Evolutionary conservation across 305 asterid genomes (phyloP).

Genomic region (Lippia alba): DNA sequence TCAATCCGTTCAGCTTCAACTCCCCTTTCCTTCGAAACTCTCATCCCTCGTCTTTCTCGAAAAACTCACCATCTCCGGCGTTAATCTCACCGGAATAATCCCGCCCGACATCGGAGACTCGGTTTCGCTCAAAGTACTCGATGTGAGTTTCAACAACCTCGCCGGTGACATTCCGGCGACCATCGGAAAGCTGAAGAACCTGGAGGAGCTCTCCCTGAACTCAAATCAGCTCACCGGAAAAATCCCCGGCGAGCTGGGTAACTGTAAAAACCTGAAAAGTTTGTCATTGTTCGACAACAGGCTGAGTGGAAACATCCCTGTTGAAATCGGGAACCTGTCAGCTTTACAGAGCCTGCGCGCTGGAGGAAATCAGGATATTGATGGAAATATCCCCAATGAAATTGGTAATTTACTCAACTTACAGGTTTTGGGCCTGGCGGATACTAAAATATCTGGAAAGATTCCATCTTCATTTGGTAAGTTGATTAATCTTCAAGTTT

Average conservation of each 20-base stretch:
- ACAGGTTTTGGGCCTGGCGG: conserved; percentile 74
- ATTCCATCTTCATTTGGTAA: conserved; percentile 70
- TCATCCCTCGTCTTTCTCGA: conserved; percentile 58
- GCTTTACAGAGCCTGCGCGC: conserved; percentile 55
- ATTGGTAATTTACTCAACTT: conserved; percentile 57
- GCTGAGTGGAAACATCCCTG: conserved; percentile 68
- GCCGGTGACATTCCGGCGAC: conserved; percentile 61
- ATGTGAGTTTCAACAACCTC: conserved; percentile 66
- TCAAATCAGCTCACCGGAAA: conserved; percentile 71
- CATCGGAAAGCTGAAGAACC: conserved; percentile 58
- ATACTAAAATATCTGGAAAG: conserved; percentile 69
- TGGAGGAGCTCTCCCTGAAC: conserved; percentile 60
- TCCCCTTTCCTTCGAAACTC: conserved; percentile 74
- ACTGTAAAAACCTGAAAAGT: conserved; percentile 50
- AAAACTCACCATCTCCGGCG: conserved; percentile 57
- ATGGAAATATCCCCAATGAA: conserved; percentile 68
- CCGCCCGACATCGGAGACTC: conserved; percentile 68
- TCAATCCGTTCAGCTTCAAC: conserved; percentile 52
- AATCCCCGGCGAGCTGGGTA: conserved; percentile 63
- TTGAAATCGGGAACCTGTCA: conserved; percentile 55
- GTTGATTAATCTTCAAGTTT: conserved; percentile 56
- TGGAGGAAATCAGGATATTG: conserved; percentile 76
- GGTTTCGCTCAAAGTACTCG: conserved; percentile 50
- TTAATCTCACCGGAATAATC: conserved; percentile 77
- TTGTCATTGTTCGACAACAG: conserved; percentile 64